Conservation (phyloP, 228 moss, liverwort and hornwort genomes). For the Sphagnum magellanicum region DNA sequence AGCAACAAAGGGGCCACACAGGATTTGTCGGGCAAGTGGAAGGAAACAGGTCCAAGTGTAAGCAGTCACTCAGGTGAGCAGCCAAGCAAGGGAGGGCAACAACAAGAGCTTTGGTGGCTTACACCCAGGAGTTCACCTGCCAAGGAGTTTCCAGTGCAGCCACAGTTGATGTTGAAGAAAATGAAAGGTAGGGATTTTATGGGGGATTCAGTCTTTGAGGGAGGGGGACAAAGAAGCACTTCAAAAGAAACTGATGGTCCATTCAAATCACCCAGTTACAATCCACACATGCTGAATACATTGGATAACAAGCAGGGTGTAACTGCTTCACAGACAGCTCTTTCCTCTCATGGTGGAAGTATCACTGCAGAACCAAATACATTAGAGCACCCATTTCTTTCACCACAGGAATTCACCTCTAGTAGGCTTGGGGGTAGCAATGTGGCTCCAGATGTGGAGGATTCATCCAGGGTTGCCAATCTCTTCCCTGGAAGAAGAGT, state of each 20-base stretch:
- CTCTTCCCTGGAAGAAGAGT: constrained; percentile 12
- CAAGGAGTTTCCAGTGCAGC: too few species aligned
- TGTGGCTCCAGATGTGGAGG: constrained; percentile 34
- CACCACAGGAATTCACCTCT: constrained; percentile 9
- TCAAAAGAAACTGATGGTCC: constrained; percentile 24
- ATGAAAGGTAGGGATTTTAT: neutral
- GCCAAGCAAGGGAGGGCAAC: constrained; percentile 6
- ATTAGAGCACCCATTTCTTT: constrained; percentile 19
- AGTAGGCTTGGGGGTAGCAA: constrained; percentile 16
- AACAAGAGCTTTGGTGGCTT: constrained; percentile 26
- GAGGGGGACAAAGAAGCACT: constrained; percentile 7
- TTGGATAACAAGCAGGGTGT: constrained; percentile 30
- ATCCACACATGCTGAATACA: constrained; percentile 41
- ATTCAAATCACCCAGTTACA: constrained; percentile 35
- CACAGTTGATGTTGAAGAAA: too few species aligned
- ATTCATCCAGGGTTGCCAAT: constrained; percentile 17
- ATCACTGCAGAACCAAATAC: constrained; percentile 11
- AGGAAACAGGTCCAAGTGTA: constrained; percentile 23
- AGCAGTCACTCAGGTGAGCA: constrained; percentile 12
- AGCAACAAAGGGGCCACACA: constrained; percentile 2
- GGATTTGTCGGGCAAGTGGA: constrained; percentile 30
- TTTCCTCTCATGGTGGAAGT: constrained; percentile 4
- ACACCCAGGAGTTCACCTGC: constrained; percentile 10
- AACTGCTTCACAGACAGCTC: constrained; percentile 6
- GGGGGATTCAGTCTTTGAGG: constrained; percentile 1